A percentile compares a stretch with the other conserved stretches of the same genome.
Evolutionary conservation across 192 early-diverging fungal species (phyloP).

Genomic region (Podila epicladia): DNA sequence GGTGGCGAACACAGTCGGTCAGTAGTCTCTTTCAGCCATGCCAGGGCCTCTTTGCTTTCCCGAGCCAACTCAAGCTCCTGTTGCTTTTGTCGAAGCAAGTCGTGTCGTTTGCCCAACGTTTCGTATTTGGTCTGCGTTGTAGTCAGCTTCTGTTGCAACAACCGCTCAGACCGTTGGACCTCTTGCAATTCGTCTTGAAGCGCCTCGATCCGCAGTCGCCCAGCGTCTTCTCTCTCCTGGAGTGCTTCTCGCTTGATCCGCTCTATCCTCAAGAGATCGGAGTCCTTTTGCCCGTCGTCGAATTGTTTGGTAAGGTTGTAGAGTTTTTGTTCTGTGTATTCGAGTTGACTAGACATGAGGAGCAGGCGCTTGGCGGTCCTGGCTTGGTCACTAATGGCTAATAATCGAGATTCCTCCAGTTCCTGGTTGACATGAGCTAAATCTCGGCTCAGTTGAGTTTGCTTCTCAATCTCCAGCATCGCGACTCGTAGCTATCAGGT

Average conservation of each 20-base stretch:
- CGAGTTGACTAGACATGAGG: slow-evolving; percentile 40
- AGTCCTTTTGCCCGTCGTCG: slow-evolving; percentile 37
- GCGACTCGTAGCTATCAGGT: slow-evolving; percentile 17
- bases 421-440: slow-evolving; percentile 35
- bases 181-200: slow-evolving; percentile 44
- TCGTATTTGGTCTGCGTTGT: slow-evolving; percentile 45
- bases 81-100: slow-evolving; percentile 26
- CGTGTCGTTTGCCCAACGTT: slow-evolving; percentile 32
- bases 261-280: slow-evolving; percentile 42
- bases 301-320: slow-evolving; percentile 32
- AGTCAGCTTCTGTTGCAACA: slow-evolving; percentile 32
- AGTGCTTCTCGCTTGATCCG: slow-evolving; percentile 44
- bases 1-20: slow-evolving; percentile 38
- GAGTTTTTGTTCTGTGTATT: slow-evolving; percentile 39
- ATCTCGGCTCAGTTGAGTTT: slow-evolving; percentile 24
- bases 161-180: slow-evolving; percentile 32
- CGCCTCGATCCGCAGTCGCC: slow-evolving; percentile 33
- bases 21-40: slow-evolving; percentile 48
- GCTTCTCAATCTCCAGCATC: slow-evolving; percentile 46
- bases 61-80: slow-evolving; percentile 38
- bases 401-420: slow-evolving; percentile 36
- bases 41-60: slow-evolving; percentile 43
- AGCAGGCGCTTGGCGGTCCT: slow-evolving; percentile 37
- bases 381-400: slow-evolving; percentile 43
- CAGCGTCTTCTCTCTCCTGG: slow-evolving; percentile 43